Base-by-base conservation (phyloP, 129 eudicot genomes). In the Ambrosia trifida region DNA sequence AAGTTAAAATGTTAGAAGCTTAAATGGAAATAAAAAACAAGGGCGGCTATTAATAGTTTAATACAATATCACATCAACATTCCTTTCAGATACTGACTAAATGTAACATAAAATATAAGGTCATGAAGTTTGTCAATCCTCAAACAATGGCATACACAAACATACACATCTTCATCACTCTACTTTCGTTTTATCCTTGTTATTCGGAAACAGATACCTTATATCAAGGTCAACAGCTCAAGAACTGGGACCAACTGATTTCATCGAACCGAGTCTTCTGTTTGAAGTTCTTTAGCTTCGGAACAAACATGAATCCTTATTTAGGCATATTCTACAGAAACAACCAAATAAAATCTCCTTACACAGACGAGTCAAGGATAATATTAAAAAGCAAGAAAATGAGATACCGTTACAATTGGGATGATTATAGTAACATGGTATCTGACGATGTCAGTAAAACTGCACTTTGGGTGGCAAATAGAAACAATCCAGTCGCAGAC, bases 391-490 rank as follows among this genome's bases (percentile, higher is more conserved):
- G 40, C 38, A 1, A 5, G 3, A 13, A 1, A 3, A 24, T 24
- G 28, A 13, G 12, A 62, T 36, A 35, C 68, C 19, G 4, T 11
- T 46, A 12, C 11, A 10, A 2, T 12, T 2, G n/a, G 16, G 51
- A 46, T 11, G 51, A 3, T 16, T 40, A 6, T 12, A 10, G 36
- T 24, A 18, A 0, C 4, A 33, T 16, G 61, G 20, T 2, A 14
- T 30, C 41, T 1, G 14, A 56, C 11, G 66, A 56, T 13, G 41
- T 11, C 13, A 33, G 19, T 45, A 19, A 60, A 5, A 51, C n/a
- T 8, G 64, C 80, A 2, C 84, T 83, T 64, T 83, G 86, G 86
- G 83, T 82, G 8, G 86, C 85, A n/a, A 81, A 81, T 53, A 64
- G 82, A 51, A 73, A 81, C 49, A 71, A 65, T 57, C 85, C 85